A percentile compares a stretch with the other conserved stretches of the same genome.
Evolutionary conservation across 306 rosid genomes (phyloP).

Genomic region (Gastrolobium villosum): DNA sequence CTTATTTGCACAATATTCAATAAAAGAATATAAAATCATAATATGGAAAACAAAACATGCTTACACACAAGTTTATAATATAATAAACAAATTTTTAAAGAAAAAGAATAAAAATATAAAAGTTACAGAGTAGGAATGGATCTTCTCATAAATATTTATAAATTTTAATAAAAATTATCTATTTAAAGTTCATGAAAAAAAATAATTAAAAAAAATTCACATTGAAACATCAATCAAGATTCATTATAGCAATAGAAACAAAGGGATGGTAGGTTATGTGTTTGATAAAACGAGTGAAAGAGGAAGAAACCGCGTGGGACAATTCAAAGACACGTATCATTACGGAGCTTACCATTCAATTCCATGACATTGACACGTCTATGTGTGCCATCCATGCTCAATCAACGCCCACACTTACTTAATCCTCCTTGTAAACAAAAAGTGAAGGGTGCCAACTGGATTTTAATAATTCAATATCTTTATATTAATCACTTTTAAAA

Average conservation of each 20-base stretch:
- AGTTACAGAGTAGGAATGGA: too few species aligned
- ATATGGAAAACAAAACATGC: too few species aligned
- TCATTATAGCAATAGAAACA: neutral
- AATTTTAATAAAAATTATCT: too few species aligned
- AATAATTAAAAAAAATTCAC: neutral
- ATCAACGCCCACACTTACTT: neutral
- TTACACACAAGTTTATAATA: too few species aligned
- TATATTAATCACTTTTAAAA: neutral
- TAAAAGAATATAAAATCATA: too few species aligned
- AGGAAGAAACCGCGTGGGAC: constrained; percentile 44
- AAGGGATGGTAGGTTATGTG: neutral
- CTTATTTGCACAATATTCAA: too few species aligned
- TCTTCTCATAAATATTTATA: too few species aligned
- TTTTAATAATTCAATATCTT: neutral
- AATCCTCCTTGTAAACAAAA: neutral
- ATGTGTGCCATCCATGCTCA: neutral
- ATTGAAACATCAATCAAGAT: neutral
- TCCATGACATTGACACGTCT: neutral
- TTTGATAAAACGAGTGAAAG: neutral
- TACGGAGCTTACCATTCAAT: neutral
- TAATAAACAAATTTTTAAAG: too few species aligned
- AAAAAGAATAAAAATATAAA: too few species aligned
- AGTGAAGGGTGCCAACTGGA: too few species aligned
- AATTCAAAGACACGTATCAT: neutral
- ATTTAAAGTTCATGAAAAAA: too few species aligned